Evolutionary conservation across 148 eudicot genomes (phyloP).

Genomic region (Chenopodium suecicum): DNA sequence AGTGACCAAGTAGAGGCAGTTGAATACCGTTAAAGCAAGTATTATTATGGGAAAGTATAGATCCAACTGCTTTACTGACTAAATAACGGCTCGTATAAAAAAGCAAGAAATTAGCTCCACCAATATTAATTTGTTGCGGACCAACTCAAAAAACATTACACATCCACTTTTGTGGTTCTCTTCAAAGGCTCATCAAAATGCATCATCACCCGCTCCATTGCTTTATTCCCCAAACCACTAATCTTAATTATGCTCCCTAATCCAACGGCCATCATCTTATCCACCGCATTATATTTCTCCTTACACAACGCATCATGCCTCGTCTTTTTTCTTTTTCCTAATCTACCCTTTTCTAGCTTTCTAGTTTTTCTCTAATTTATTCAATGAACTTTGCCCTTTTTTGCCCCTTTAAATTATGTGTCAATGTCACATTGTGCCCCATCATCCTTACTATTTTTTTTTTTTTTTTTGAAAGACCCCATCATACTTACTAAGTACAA

Average conservation of each 20-base stretch:
- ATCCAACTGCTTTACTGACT: slow-evolving; percentile 13
- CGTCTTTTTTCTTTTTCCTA: not conserved
- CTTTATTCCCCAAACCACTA: no score
- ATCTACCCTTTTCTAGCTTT: not conserved
- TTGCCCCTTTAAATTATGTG: no score
- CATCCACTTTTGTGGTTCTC: not conserved
- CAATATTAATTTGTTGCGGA: slow-evolving; percentile 8
- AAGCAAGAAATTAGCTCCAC: slow-evolving; percentile 10
- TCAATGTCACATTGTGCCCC: no score
- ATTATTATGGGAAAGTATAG: not conserved
- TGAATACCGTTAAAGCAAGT: not conserved
- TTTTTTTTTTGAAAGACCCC: no score
- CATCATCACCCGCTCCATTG: slow-evolving; percentile 12
- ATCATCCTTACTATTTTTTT: no score
- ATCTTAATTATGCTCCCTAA: not conserved
- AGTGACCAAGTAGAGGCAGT: not conserved
- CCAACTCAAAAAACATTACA: slow-evolving; percentile 14
- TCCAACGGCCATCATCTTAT: slow-evolving; percentile 21
- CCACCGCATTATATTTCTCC: not conserved
- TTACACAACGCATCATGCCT: slow-evolving; percentile 16
- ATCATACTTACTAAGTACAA: no score
- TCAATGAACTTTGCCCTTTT: no score
- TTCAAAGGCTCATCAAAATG: not conserved
- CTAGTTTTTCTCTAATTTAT: not conserved
- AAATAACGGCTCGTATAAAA: not conserved